A percentile compares a stretch with the other conserved stretches of the same genome.
These are phyloP conservation scores for Babesia ovis DNA, from an alignment of 169 alveolate species.

Conservation along the genomic window DNA sequence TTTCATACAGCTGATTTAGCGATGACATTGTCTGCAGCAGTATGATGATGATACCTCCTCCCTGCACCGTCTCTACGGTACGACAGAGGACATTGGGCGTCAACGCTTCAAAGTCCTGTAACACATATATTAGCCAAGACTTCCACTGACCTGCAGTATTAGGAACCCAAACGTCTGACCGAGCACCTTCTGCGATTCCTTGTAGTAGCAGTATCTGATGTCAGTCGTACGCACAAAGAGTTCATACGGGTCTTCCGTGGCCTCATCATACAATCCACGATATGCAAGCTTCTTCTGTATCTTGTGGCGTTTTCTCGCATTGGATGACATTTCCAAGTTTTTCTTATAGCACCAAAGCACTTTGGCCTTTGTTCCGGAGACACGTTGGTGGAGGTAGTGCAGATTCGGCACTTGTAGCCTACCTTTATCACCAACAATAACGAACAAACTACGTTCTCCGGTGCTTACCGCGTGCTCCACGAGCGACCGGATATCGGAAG, in stretches of 20 bases:
- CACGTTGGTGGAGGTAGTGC: slow-evolving; percentile 79
- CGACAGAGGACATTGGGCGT: slow-evolving; percentile 99
- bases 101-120: slow-evolving; percentile 96
- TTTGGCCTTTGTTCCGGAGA: slow-evolving; percentile 82
- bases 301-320: slow-evolving; percentile 93
- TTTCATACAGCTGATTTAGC: slow-evolving; percentile 77
- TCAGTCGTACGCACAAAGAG: slow-evolving; percentile 91
- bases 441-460: slow-evolving; percentile 92
- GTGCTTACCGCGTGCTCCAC: slow-evolving; percentile 89
- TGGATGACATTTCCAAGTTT: slow-evolving; percentile 96
- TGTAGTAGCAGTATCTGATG: slow-evolving; percentile 96
- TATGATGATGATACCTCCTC: slow-evolving; percentile 95
- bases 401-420: slow-evolving; percentile 92
- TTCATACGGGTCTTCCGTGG: slow-evolving; percentile 96
- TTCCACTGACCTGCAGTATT: slow-evolving; percentile 81
- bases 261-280: slow-evolving; percentile 91
- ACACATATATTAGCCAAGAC: not conserved
- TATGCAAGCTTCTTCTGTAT: slow-evolving; percentile 90
- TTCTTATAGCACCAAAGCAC: slow-evolving; percentile 99
- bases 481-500: slow-evolving; percentile 89
- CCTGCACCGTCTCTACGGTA: slow-evolving; percentile 98
- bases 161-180: slow-evolving; percentile 97
- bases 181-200: slow-evolving; percentile 93
- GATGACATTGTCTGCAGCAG: slow-evolving; percentile 88
- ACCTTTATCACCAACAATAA: slow-evolving; percentile 96